phyloP scores from a whole-genome alignment of 2,329 filamentous ascomycete genomes.

The Talaromyces sp. region DNA sequence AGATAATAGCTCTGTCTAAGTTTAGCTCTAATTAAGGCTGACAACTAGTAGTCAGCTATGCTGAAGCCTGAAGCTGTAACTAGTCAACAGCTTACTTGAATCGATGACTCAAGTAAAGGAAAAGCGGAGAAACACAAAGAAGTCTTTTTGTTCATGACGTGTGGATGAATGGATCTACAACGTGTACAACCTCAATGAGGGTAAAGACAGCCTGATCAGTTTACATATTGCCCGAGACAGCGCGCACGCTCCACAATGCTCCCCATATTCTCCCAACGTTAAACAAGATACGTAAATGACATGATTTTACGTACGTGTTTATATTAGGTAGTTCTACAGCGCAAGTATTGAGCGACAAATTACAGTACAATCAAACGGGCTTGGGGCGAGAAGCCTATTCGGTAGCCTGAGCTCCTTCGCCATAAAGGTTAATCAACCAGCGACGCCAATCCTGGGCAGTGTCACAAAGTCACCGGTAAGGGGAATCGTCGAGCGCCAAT shows the following conservation, averaged over 20 bases:
- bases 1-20: background rate
- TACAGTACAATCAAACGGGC: background rate
- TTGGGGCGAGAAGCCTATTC: background rate
- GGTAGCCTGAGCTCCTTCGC: background rate
- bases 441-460: background rate
- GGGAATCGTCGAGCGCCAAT: background rate
- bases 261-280: no score
- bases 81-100: background rate
- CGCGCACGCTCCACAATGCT: background rate
- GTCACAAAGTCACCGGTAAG: background rate
- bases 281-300: no score
- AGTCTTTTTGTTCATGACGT: background rate
- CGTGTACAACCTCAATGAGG: constrained; percentile 5
- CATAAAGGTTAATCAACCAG: background rate
- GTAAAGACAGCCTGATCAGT: background rate
- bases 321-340: no score
- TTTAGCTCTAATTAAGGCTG: background rate
- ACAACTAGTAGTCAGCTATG: background rate
- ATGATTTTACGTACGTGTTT: background rate
- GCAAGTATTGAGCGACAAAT: no score
- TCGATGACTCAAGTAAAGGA: background rate
- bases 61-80: background rate
- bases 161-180: background rate
- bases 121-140: background rate
- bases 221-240: background rate